Conservation (phyloP, 352 stramenopile species). For the Phytophthora cactorum region DNA sequence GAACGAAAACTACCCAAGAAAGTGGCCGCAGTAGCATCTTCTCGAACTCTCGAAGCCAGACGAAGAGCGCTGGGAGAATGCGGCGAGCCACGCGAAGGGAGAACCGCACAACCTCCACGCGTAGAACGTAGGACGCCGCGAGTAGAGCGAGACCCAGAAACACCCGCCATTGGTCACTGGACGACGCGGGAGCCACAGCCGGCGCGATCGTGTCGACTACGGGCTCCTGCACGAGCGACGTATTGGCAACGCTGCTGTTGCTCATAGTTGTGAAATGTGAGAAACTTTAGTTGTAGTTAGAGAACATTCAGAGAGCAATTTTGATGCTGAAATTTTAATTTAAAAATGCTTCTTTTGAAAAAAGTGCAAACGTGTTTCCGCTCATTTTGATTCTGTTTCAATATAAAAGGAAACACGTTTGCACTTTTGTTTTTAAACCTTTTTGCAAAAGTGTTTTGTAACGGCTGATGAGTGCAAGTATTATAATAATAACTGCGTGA, state of each 20-base stretch:
- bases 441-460: too few relatives aligned
- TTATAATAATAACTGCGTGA: too few relatives aligned
- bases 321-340: too few relatives aligned
- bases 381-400: too few relatives aligned
- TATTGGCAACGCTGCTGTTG: constrained; percentile 18
- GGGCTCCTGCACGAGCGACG: constrained; percentile 22
- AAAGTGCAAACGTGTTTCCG: too few relatives aligned
- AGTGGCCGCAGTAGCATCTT: constrained; percentile 78
- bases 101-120: constrained; percentile 80
- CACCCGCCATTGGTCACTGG: constrained; percentile 75
- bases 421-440: too few relatives aligned
- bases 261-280: constrained; percentile 7
- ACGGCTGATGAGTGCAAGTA: too few relatives aligned
- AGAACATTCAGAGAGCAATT: too few relatives aligned
- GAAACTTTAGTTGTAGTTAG: too few relatives aligned
- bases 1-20: constrained; percentile 84
- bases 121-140: constrained; percentile 69
- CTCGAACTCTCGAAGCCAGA: constrained; percentile 88
- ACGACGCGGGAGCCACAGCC: constrained; percentile 8
- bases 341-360: too few relatives aligned
- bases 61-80: constrained; percentile 56
- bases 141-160: constrained; percentile 81
- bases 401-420: too few relatives aligned
- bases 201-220: constrained; percentile 14
- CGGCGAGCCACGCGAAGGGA: constrained; percentile 71